Base-by-base conservation (phyloP, 1,284 basidiomycete species). In the Trametes sp. region DNA sequence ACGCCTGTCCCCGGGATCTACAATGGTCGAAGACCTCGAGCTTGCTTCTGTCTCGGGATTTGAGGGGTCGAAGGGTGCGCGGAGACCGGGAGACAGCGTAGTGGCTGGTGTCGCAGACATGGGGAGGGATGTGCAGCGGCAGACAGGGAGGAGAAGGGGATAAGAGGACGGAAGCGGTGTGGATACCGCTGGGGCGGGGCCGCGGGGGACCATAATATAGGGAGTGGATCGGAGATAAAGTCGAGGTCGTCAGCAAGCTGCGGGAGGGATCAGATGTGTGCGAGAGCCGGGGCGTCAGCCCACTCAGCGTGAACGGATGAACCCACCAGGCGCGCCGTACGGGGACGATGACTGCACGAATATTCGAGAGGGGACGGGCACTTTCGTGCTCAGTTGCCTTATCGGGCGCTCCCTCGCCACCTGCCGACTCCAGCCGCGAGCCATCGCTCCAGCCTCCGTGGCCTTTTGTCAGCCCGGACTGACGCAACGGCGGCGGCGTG, bases 1-100 rank as follows among this genome's bases (percentile, higher is more conserved):
- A 16, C 28, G 57, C 16, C 57, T 36, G 45, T 59, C 55, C 10
- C 26, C 42, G 35, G 45, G 41, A 31, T 69, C 61, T 38, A 62
- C 61, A 54, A 65, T 62, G 28, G 62, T 70, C 4, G 65, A 66
- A 2, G 64, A 61, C 29, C 58, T 51, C 23, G 63, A 65, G 51
- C 59, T 63, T 19, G 51, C 36, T 35, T 68, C 61, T 28, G 59
- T 64, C 0, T 46, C 48, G 16, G 28, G 49, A n/a, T 56, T n/a
- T 4, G 48, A 36, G 28, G 57, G 51, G 31, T 54, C 57, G 33
- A 41, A 23, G 2, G 57, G 36, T 23, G 10, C n/a, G 36, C 46
- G 55, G n/a, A 44, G 35, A 2, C 23, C 19, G 2, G 59, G 35
- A 1, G 48, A 24, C 19, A 28, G 54, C 13, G 59, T 14, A 44